Evolutionary conservation across 495 filamentous ascomycete species (phyloP), one percentile per base, ranked within the genome.

Genomic region (Daldinia loculata): DNA sequence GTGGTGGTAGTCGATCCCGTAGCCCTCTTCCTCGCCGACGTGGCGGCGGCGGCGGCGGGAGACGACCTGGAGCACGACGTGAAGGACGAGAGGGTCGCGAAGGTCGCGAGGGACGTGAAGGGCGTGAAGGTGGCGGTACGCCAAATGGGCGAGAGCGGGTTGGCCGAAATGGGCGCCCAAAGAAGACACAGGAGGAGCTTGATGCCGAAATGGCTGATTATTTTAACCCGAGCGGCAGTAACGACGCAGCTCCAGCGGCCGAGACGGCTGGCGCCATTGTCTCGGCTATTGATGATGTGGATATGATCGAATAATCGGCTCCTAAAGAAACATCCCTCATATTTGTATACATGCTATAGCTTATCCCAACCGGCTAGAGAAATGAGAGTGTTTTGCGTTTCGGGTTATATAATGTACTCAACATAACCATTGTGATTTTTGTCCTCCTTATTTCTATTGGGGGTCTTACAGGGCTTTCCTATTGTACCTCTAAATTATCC

Each of bases 121-220:
- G 34, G 3, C 34, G 34, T 14, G 34, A 36, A 22, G 8, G 43
- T 9, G 19, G 75, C 36, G 79, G 80, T 12, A 75, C 81, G 4
- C 74, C 78, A 15, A 79, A 77, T 6, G 78, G 76, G n/a, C 73
- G 77, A 24, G 76, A 80, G 36, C 64, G 74, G 4, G 66, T 78
- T 70, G 62, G 77, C 30, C 79, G 83, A 9, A 80, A 80, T 30
- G 88, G 89, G 48, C 86, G 95, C 56, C 90, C 90, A 2, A 91
- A 88, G 77, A 97, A 97, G 87, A 97, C 94, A 6, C 91, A 93
- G 56, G 92, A 96, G 72, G 92, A 98, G 75, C 83, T 98, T 41
- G 95, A 98, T 75, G 90, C 91, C 38, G 95, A 98, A 82, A 98
- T 98, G 95, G 94, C 89, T 36, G 93, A 97, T 75, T 98, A 98